Conservation (phyloP, 768 basidiomycete species). For the Hemileccinum rubropunctum region DNA sequence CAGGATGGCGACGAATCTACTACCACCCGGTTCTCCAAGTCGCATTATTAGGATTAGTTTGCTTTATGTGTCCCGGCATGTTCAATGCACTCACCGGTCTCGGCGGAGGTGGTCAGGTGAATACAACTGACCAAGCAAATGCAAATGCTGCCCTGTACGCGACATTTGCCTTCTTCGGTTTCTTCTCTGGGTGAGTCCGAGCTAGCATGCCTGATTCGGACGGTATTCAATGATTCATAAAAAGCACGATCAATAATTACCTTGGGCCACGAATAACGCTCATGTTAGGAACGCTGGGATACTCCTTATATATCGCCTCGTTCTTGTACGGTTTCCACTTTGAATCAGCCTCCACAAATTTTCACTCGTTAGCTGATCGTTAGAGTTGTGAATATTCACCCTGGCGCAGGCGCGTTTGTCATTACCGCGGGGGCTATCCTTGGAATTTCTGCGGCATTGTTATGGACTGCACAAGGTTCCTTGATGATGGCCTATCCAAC, state of each 20-base stretch:
- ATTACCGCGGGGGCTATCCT: conserved; percentile 49
- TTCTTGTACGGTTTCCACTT: conserved; percentile 35
- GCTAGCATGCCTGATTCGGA: too few species aligned
- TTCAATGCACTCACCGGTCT: conserved; percentile 81
- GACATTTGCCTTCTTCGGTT: conserved; percentile 57
- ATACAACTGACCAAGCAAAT: conserved; percentile 61
- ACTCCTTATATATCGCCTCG: conserved; percentile 48
- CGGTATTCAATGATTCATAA: too few species aligned
- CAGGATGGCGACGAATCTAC: conserved; percentile 53
- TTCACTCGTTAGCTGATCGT: neutral
- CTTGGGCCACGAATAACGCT: conserved; percentile 52
- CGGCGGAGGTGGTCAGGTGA: conserved; percentile 76
- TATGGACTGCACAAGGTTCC: conserved; percentile 52
- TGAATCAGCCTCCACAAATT: neutral
- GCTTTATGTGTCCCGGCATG: conserved; percentile 60
- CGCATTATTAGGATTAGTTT: conserved; percentile 60
- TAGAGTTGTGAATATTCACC: conserved; percentile 45
- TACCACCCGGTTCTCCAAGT: conserved; percentile 47
- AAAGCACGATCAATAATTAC: conserved; percentile 72
- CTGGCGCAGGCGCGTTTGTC: conserved; percentile 43
- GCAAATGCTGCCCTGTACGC: conserved; percentile 66
- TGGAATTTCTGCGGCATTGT: conserved; percentile 48
- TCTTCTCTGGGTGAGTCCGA: conserved; percentile 62
- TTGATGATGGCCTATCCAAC: conserved; percentile 58
- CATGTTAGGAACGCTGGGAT: conserved; percentile 50